Conservation (phyloP, 495 filamentous ascomycete genomes). For the Jackrogersella minutella region DNA sequence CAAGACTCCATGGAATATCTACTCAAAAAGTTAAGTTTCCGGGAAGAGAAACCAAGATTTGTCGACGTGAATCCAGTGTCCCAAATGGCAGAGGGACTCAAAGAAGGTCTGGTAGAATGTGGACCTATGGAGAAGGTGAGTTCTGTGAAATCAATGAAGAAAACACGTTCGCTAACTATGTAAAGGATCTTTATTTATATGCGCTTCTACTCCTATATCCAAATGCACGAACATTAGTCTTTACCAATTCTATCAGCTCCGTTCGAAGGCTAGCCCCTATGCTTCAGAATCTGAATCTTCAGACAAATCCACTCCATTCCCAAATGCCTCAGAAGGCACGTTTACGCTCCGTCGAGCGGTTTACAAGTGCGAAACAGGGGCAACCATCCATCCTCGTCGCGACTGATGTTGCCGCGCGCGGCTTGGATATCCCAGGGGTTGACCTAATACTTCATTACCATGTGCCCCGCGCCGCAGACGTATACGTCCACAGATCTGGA, state of each 20-base stretch:
- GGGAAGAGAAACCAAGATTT: conserved; percentile 82
- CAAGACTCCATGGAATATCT: conserved; percentile 92
- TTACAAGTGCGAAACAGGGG: conserved; percentile 67
- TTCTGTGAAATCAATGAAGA: background rate
- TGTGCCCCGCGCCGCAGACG: conserved; percentile 88
- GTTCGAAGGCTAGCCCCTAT: conserved; percentile 87
- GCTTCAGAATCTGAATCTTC: conserved; percentile 81
- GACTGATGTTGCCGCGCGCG: conserved; percentile 95
- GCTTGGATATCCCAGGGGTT: conserved; percentile 90
- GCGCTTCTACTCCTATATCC: conserved; percentile 84
- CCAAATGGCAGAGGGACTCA: conserved; percentile 85
- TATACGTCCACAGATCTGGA: conserved; percentile 94
- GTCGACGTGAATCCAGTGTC: conserved; percentile 87
- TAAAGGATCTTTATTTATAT: conserved; percentile 89
- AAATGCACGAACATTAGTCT: conserved; percentile 80
- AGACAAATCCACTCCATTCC: conserved; percentile 82
- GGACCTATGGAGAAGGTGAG: conserved; percentile 87
- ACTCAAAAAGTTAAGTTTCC: conserved; percentile 87
- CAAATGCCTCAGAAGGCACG: conserved; percentile 98
- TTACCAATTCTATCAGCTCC: conserved; percentile 94
- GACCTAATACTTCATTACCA: conserved; percentile 94
- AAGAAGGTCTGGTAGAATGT: conserved; percentile 92
- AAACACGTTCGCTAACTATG: conserved; percentile 16
- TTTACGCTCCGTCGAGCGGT: conserved; percentile 88
- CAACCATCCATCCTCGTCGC: conserved; percentile 80